Evolutionary conservation across 2,329 filamentous ascomycete species (phyloP).

Genomic region (Xylariaceae sp.): DNA sequence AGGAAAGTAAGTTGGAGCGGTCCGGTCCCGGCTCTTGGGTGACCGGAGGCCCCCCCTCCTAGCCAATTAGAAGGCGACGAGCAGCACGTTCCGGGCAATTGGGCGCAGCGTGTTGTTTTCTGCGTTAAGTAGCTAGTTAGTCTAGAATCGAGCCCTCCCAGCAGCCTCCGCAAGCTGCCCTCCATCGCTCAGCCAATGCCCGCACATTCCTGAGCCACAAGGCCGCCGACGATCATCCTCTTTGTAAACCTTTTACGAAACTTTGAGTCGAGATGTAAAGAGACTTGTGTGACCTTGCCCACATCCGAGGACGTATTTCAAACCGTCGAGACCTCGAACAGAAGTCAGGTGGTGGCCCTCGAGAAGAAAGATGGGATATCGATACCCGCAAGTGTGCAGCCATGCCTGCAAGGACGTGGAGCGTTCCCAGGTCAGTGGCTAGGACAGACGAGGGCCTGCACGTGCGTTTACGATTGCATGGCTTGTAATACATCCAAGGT

Average conservation of each 20-base stretch:
- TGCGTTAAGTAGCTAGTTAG: constrained; percentile 5
- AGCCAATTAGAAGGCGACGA: constrained; percentile 11
- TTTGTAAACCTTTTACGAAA: neutral
- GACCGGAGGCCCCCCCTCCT: neutral
- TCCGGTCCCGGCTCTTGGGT: constrained; percentile 5
- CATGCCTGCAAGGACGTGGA: neutral
- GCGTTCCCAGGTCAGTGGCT: neutral
- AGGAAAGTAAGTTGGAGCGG: neutral
- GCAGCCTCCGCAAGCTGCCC: neutral
- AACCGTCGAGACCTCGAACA: neutral
- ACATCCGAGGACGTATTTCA: neutral
- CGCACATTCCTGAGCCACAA: constrained; percentile 9
- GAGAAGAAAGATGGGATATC: neutral
- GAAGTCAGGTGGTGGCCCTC: neutral
- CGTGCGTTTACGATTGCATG: constrained; percentile 7
- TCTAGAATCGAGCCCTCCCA: constrained; percentile 14
- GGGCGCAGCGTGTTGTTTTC: neutral
- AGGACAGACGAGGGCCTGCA: constrained; percentile 11
- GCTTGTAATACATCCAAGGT: neutral
- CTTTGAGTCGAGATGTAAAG: neutral
- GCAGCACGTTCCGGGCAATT: constrained; percentile 19
- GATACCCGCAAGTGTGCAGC: neutral
- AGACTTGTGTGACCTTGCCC: neutral
- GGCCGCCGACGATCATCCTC: neutral
- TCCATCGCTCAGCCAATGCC: constrained; percentile 10